Conservation (phyloP, 495 filamentous ascomycete species). For the Penicillium chermesinum region DNA sequence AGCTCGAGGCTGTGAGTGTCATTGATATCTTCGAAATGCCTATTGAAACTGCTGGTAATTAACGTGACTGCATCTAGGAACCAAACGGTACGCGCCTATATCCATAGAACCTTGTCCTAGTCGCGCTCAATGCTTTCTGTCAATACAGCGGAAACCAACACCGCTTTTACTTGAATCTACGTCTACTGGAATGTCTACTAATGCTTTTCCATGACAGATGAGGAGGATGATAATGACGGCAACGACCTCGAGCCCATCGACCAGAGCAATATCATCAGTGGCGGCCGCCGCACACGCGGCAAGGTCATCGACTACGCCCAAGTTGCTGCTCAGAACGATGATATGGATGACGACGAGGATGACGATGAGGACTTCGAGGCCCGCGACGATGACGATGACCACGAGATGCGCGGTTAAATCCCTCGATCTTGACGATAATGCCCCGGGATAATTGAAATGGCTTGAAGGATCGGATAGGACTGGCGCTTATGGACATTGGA, state of each 20-base stretch:
- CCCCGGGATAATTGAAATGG: slow-evolving; percentile 15
- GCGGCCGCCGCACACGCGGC: slow-evolving; percentile 79
- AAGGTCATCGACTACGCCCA: slow-evolving; percentile 77
- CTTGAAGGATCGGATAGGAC: slow-evolving; percentile 9
- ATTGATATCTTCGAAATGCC: background rate
- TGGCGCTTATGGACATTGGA: slow-evolving; percentile 12
- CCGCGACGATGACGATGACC: slow-evolving; percentile 29
- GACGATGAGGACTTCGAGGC: slow-evolving; percentile 60
- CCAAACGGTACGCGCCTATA: slow-evolving; percentile 28
- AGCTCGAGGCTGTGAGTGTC: slow-evolving; percentile 56
- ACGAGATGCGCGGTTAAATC: slow-evolving; percentile 43
- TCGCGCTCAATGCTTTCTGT: too few species aligned
- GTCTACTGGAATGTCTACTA: too few species aligned
- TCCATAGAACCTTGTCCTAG: background rate
- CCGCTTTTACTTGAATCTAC: too few species aligned
- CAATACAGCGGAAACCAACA: too few species aligned
- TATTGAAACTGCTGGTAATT: background rate
- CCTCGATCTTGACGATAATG: slow-evolving; percentile 9
- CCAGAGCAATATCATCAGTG: slow-evolving; percentile 72
- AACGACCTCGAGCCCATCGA: slow-evolving; percentile 91
- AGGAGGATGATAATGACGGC: slow-evolving; percentile 64
- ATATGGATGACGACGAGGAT: slow-evolving; percentile 64
- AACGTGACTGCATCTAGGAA: slow-evolving; percentile 26
- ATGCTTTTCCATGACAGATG: slow-evolving; percentile 37
- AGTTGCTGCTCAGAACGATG: slow-evolving; percentile 56